Evolutionary conservation across 495 filamentous ascomycete genomes (phyloP), one percentile per base, ranked within the genome.

Genomic region (Usnea hakonensis): DNA sequence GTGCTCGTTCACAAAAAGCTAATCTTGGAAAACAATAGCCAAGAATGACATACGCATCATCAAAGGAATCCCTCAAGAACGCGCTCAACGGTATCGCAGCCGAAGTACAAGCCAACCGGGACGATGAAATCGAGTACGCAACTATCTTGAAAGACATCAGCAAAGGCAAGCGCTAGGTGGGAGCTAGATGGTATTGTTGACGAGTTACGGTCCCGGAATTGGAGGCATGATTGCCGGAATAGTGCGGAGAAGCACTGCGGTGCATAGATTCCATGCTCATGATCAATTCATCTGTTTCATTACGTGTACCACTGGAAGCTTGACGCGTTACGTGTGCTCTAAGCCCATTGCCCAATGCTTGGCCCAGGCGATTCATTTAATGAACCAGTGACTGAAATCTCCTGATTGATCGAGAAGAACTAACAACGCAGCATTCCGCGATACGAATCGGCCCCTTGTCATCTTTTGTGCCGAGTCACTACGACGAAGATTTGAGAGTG

Each of bases 1-100:
- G 38, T 52, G n/a, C 50, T 28, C 32, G n/a, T 10, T 40, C n/a
- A 60, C 14, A 48, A n/a, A 33, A 55, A 60, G 48, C 75, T 77
- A 58, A 77, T 64, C 35, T 5, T 21, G 11, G 17, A 14, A 36
- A 21, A 26, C 13, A 0, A 21, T 66, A 92, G 89, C 78, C 85
- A 72, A 90, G 90, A 77, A 97, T 97, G 95, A 83, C 96, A 68
- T 97, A 97, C 85, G 90, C 93, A 71, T 90, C 90, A 58, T 97
- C 93, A 71, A 95, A 95, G 75, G 91, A 96, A 69, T 84, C 84
- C 62, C 81, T 98, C 67, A 96, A 95, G 81, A 88, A 87, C 72
- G 78, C 94, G 33, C 84, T 98, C 60, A 89, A 83, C 74, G 89
- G 89, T 37, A 75, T 97, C 65, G 83, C 83, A 60, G 77, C 78